These are phyloP conservation scores for Brassica cretica DNA, from an alignment of 345 rosid genomes.

Conservation along the genomic window DNA sequence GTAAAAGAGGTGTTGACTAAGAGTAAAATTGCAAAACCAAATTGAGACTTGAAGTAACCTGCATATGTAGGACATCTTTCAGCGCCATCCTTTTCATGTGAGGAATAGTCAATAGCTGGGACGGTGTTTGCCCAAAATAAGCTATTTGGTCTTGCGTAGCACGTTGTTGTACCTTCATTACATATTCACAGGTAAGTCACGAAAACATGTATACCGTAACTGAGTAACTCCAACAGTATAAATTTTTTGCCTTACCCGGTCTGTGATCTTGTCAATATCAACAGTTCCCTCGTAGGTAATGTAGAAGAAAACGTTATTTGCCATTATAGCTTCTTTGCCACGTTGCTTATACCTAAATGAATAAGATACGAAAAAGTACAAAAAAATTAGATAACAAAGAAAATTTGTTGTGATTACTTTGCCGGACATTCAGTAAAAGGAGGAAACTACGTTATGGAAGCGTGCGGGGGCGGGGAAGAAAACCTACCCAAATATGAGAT, in stretches of 20 bases:
- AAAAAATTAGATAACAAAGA: neutral
- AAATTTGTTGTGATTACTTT: conserved; percentile 15
- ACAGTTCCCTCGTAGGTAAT: conserved; percentile 96
- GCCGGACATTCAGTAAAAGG: conserved; percentile 7
- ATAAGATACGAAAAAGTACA: conserved; percentile 24
- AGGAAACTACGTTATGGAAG: conserved; percentile 16
- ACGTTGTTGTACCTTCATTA: conserved; percentile 76
- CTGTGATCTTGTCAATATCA: conserved; percentile 82
- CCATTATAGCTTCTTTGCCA: conserved; percentile 92
- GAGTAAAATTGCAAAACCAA: conserved; percentile 25
- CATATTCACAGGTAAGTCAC: conserved; percentile 28
- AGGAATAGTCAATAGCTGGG: conserved; percentile 86
- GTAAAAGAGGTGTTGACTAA: conserved; percentile 9
- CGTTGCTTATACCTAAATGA: conserved; percentile 87
- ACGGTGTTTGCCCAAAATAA: conserved; percentile 99
- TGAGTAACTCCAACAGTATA: conserved; percentile 18
- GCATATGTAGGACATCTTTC: conserved; percentile 83
- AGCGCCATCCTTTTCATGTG: conserved; percentile 82
- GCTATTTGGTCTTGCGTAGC: conserved; percentile 99
- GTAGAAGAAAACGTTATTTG: conserved; percentile 96
- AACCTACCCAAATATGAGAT: conserved; percentile 91
- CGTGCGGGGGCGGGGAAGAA: conserved; percentile 14
- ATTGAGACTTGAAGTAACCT: conserved; percentile 48
- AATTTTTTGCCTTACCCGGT: conserved; percentile 62
- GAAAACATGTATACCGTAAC: conserved; percentile 12